Percentiles rank a stretch among this genome's conserved stretches.
Conservation (phyloP, 2,329 filamentous ascomycete genomes). For the Alternaria dauci region DNA sequence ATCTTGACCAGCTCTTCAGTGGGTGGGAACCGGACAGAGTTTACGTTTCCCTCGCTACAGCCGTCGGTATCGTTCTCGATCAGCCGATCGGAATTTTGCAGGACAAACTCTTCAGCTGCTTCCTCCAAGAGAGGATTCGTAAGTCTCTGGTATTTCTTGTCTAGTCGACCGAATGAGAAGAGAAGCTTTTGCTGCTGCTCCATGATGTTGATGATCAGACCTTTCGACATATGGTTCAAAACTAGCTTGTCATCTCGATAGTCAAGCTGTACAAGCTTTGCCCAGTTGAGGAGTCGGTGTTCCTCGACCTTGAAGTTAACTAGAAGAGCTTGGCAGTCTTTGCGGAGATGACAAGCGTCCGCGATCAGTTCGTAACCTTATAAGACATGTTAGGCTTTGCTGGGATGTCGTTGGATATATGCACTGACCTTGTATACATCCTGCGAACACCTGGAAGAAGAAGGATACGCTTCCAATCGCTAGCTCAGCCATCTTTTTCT, state of each 20-base stretch:
- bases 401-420: neutral
- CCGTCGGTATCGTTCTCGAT: constrained; percentile 21
- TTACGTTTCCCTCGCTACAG: constrained; percentile 20
- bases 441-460: constrained; percentile 49
- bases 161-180: constrained; percentile 41
- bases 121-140: constrained; percentile 42
- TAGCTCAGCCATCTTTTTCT: constrained; percentile 30
- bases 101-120: constrained; percentile 24
- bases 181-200: constrained; percentile 47
- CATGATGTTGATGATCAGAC: constrained; percentile 47
- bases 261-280: constrained; percentile 42
- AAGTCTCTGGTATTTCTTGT: constrained; percentile 43
- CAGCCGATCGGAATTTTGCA: constrained; percentile 18
- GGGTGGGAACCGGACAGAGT: constrained; percentile 43
- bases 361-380: constrained; percentile 50
- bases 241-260: constrained; percentile 44
- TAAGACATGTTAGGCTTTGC: neutral
- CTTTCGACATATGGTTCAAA: constrained; percentile 45
- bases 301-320: constrained; percentile 51
- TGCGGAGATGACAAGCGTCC: constrained; percentile 46
- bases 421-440: constrained; percentile 45
- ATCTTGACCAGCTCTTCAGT: constrained; percentile 42
- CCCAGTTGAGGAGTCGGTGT: constrained; percentile 51
- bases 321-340: constrained; percentile 45
- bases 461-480: constrained; percentile 42